Percentiles rank a stretch among this genome's conserved stretches.
phyloP scores from a whole-genome alignment of 1,284 basidiomycete species.

The Pseudozyma sp. region DNA sequence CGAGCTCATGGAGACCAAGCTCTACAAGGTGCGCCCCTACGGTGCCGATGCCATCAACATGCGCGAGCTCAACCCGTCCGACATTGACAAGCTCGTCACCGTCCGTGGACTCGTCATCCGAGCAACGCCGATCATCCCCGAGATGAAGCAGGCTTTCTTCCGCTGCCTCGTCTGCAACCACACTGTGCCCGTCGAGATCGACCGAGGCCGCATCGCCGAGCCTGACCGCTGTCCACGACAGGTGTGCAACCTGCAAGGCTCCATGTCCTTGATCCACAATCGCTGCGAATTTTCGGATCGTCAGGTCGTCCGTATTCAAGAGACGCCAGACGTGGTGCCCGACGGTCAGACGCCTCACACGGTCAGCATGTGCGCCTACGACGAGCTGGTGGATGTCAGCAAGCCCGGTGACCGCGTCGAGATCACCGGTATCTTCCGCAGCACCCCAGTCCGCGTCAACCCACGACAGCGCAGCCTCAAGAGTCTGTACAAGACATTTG shows the following conservation, averaged over 20 bases:
- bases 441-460: conserved; percentile 91
- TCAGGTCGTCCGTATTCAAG: conserved; percentile 93
- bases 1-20: conserved; percentile 70
- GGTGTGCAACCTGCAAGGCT: conserved; percentile 85
- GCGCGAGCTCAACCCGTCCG: conserved; percentile 66
- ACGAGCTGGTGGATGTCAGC: conserved; percentile 92
- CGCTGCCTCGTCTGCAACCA: conserved; percentile 95
- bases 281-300: conserved; percentile 94
- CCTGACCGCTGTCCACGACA: conserved; percentile 91
- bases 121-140: conserved; percentile 95
- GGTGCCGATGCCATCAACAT: conserved; percentile 75
- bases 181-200: conserved; percentile 93
- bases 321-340: conserved; percentile 96
- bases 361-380: conserved; percentile 93
- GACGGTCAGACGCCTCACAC: conserved; percentile 99
- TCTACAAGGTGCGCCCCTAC: conserved; percentile 93
- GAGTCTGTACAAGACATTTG: conserved; percentile 94
- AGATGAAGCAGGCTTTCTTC: conserved; percentile 98
- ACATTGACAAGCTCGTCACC: conserved; percentile 78
- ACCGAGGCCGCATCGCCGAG: conserved; percentile 94
- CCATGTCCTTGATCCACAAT: conserved; percentile 96
- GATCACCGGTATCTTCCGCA: conserved; percentile 93
- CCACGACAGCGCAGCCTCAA: conserved; percentile 90
- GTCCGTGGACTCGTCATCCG: conserved; percentile 98
- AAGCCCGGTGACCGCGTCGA: conserved; percentile 94